These are phyloP conservation scores for Rhododendron henanense DNA, from an alignment of 148 eudicot genomes.

Conservation along the genomic window DNA sequence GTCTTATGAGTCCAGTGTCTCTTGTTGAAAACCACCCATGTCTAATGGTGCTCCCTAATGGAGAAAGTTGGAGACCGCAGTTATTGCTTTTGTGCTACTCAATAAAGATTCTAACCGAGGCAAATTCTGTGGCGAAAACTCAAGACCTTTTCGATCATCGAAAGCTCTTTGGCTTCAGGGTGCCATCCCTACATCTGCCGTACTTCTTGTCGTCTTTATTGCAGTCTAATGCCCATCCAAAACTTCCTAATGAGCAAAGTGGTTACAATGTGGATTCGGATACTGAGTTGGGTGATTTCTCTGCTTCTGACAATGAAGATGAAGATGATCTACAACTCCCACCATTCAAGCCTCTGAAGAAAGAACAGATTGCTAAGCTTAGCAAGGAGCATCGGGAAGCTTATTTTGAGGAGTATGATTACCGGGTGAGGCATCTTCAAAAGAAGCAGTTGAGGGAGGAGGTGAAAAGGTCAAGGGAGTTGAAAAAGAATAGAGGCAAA, in stretches of 20 bases:
- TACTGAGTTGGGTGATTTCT: slow-evolving; percentile 18
- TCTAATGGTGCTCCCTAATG: slow-evolving; percentile 20
- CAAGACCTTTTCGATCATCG: background rate
- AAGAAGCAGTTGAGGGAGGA: slow-evolving; percentile 21
- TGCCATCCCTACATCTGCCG: slow-evolving; percentile 14
- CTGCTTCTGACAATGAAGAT: slow-evolving; percentile 18
- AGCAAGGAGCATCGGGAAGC: slow-evolving; percentile 24
- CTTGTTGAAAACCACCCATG: slow-evolving; percentile 41
- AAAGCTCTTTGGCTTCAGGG: slow-evolving; percentile 17
- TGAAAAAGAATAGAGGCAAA: slow-evolving; percentile 1
- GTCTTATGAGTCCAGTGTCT: slow-evolving; percentile 23
- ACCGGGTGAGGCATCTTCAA: slow-evolving; percentile 26
- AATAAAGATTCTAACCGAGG: slow-evolving; percentile 33
- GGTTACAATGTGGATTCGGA: slow-evolving; percentile 12
- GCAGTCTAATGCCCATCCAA: slow-evolving; percentile 22
- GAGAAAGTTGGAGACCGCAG: slow-evolving; percentile 33
- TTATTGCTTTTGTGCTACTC: slow-evolving; percentile 44
- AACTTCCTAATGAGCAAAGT: slow-evolving; percentile 16
- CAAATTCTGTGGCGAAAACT: slow-evolving; percentile 12
- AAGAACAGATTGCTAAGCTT: slow-evolving; percentile 18
- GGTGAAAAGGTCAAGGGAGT: slow-evolving; percentile 11
- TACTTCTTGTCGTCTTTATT: slow-evolving; percentile 25
- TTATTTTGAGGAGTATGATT: slow-evolving; percentile 28
- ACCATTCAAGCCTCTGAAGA: slow-evolving; percentile 20
- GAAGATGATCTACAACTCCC: slow-evolving; percentile 18